Base-by-base conservation (phyloP, 352 stramenopile species). In the Discostella stelligera region DNA sequence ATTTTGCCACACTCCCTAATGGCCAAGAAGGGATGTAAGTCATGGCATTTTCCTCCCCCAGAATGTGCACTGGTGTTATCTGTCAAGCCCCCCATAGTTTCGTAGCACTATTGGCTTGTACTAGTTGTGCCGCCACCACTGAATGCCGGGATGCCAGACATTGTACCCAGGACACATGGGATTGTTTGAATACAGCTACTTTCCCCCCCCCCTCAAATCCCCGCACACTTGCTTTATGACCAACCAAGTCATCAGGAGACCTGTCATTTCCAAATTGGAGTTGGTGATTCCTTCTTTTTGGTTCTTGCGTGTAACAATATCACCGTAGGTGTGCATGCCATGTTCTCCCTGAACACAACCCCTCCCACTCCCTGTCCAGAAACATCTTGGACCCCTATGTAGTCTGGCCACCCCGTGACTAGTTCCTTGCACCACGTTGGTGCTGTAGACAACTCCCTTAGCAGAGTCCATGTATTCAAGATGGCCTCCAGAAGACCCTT, bases 1-100 rank as follows among this genome's bases (percentile, higher is more conserved):
- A 81, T 23, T 65, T 9, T 18, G 56, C 1, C n/a, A 41, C 20
- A 41, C 56, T 66, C 1, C 62, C 74, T 21, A 68, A 79, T 3
- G 70, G 77, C 9, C 61, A 32, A 44, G 65, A 79, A 0, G 64
- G 65, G 32, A 77, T 77, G 49, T 83, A 64, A 2, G 62, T 68
- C 16, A 83, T 67, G 3, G 18, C 16, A 48, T 83, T 83, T 9
- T 21, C 9, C 14, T 39, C 46, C 37, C 58, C 58, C 2, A 27
- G 9, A 16, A 64, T 64, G 56, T 64, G 56, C 7, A 64, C n/a
- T 3, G 56, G 25, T 23, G 27, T 50, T 3, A 64, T 46, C 25
- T 3, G 56, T 16, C 25, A 64, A 0, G 56, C 32, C 8, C 20
- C n/a, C 6, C 23, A 5, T 20, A 54, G 18, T n/a, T 66, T 52